Evolutionary conservation across 2,329 filamentous ascomycete species (phyloP).

Genomic region (Dactylonectria estremocensis): DNA sequence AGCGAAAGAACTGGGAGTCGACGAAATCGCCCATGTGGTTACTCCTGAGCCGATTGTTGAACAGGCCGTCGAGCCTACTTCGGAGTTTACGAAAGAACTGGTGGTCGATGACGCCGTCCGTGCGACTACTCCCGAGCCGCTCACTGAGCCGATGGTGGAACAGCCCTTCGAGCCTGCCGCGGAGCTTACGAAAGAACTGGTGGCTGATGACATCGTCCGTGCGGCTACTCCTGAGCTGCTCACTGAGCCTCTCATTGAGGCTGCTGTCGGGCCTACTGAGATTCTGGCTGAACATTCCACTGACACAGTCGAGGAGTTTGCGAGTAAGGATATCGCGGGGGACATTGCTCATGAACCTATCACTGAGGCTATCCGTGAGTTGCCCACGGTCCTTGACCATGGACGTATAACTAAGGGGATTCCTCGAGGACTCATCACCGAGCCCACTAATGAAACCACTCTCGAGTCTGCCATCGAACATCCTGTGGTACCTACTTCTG

Average conservation of each 20-base stretch:
- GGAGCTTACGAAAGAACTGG: constrained; percentile 9
- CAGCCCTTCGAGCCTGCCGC: constrained; percentile 6
- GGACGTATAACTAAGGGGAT: not conserved
- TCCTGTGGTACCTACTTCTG: not conserved
- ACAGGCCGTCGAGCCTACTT: constrained; percentile 7
- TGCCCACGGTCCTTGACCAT: not conserved
- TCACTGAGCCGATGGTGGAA: constrained; percentile 8
- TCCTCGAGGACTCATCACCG: not conserved
- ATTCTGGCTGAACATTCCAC: constrained; percentile 20
- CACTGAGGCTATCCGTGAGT: not conserved
- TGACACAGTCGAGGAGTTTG: constrained; percentile 13
- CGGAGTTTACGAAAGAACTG: constrained; percentile 10
- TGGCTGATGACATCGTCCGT: not conserved
- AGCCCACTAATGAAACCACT: not conserved
- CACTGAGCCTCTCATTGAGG: constrained; percentile 9
- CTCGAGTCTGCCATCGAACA: not conserved
- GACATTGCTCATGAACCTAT: not conserved
- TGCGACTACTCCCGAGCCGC: constrained; percentile 3
- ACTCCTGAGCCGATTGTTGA: constrained; percentile 1
- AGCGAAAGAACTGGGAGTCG: too few relatives aligned
- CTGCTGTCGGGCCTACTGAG: not conserved
- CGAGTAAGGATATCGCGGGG: not conserved
- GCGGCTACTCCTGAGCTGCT: constrained; percentile 6
- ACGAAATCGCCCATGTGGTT: too few relatives aligned
- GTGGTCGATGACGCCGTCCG: not conserved